These are phyloP conservation scores for Arbutus unedo DNA, from an alignment of 148 eudicot species.

Conservation along the genomic window DNA sequence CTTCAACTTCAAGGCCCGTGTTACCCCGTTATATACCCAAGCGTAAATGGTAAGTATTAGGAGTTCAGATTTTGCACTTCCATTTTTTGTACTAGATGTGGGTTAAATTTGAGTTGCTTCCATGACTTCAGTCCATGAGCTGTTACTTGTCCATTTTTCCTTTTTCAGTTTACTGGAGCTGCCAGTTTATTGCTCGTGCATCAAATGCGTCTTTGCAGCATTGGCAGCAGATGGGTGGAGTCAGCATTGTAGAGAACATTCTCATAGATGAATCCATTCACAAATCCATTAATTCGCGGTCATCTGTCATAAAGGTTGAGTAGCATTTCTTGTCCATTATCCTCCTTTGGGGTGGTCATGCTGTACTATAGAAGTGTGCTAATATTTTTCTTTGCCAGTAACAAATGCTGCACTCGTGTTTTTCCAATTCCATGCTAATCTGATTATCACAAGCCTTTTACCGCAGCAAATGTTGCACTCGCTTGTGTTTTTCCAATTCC, in stretches of 20 bases:
- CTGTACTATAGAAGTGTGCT: not conserved
- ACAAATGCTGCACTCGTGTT: not conserved
- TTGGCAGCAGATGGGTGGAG: constrained; percentile 95
- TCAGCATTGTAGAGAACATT: constrained; percentile 60
- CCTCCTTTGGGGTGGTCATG: not conserved
- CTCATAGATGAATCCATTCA: constrained; percentile 81
- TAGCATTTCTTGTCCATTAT: not conserved
- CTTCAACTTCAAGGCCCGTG: constrained; percentile 98
- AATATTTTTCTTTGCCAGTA: not conserved
- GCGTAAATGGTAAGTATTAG: constrained; percentile 73
- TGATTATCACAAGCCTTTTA: too few relatives aligned
- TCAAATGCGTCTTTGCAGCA: constrained; percentile 76
- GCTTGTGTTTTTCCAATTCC: not conserved
- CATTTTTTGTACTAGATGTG: not conserved
- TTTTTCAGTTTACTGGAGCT: constrained; percentile 82
- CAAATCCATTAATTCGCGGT: constrained; percentile 66
- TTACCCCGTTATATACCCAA: constrained; percentile 93
- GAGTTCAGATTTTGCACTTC: not conserved
- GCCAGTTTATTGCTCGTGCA: constrained; percentile 84
- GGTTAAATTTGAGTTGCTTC: constrained; percentile 6
- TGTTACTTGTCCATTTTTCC: constrained; percentile 13
- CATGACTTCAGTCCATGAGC: not conserved
- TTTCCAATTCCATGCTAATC: too few relatives aligned
- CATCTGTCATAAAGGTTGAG: constrained; percentile 81
- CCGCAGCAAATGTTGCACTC: too few relatives aligned